phyloP scores from a whole-genome alignment of 768 basidiomycete genomes.

The Suillus plorans region DNA sequence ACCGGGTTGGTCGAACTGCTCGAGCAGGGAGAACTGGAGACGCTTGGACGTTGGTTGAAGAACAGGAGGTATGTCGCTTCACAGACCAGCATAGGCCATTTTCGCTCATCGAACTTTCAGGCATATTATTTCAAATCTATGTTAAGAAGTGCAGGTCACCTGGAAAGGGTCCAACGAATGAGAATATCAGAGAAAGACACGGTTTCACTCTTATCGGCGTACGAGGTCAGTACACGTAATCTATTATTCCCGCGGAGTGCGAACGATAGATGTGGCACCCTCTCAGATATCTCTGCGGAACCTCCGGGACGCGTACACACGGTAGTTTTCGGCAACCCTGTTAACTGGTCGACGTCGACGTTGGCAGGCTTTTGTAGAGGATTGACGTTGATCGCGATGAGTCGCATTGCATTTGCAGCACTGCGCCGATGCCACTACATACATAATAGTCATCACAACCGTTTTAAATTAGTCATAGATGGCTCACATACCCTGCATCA shows the following conservation, averaged over 20 bases:
- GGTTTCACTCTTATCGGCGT: conserved; percentile 51
- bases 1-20: conserved; percentile 94
- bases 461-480: too few relatives aligned
- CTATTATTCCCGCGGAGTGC: not conserved
- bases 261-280: conserved; percentile 6
- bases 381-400: not conserved
- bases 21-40: conserved; percentile 86
- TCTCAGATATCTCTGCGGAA: conserved; percentile 28
- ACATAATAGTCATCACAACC: too few relatives aligned
- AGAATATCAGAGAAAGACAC: conserved; percentile 64
- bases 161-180: conserved; percentile 65
- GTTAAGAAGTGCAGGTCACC: conserved; percentile 70
- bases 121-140: conserved; percentile 87
- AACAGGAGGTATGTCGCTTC: conserved; percentile 65
- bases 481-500: too few relatives aligned
- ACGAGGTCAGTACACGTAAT: conserved; percentile 55
- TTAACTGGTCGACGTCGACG: not conserved
- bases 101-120: conserved; percentile 35
- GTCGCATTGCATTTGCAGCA: not conserved
- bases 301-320: conserved; percentile 28
- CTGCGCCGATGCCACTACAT: too few relatives aligned
- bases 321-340: conserved; percentile 11
- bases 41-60: conserved; percentile 95
- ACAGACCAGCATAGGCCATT: conserved; percentile 8
- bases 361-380: not conserved